Evolutionary conservation across 148 eudicot genomes (phyloP).

Genomic region (Rhododendron ovatum): DNA sequence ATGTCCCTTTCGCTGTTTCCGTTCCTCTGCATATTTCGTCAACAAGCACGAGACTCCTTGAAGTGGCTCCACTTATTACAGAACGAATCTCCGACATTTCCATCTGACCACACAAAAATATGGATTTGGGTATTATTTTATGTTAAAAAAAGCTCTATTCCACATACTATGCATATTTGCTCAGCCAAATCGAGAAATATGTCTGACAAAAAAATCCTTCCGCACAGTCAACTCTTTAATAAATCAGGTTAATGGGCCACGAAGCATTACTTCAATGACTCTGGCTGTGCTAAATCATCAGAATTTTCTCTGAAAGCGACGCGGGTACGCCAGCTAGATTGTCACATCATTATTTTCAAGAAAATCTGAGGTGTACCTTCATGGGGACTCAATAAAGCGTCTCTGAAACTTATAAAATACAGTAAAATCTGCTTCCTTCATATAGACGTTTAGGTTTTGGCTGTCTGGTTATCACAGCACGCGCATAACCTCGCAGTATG

Average conservation of each 20-base stretch:
- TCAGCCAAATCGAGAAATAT: neutral
- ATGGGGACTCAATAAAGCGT: neutral
- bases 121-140: neutral
- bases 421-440: neutral
- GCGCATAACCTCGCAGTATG: neutral
- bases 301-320: neutral
- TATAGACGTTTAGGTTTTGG: neutral
- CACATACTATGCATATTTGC: neutral
- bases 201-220: neutral
- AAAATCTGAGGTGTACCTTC: neutral
- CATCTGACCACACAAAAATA: conserved; percentile 39
- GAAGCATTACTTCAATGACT: neutral
- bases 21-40: conserved; percentile 98
- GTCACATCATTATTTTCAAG: neutral
- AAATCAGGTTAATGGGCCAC: neutral
- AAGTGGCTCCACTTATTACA: conserved; percentile 61
- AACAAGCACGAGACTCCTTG: conserved; percentile 87
- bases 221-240: neutral
- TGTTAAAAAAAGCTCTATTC: neutral
- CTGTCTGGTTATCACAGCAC: neutral
- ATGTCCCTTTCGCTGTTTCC: conserved; percentile 93
- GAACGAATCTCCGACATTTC: conserved; percentile 98
- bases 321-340: neutral
- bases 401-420: neutral
- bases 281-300: neutral